Evolutionary conservation across 75 land plant genomes (phyloP), one percentile per base, ranked within the genome.

Genomic region (Pinus tabuliformis): DNA sequence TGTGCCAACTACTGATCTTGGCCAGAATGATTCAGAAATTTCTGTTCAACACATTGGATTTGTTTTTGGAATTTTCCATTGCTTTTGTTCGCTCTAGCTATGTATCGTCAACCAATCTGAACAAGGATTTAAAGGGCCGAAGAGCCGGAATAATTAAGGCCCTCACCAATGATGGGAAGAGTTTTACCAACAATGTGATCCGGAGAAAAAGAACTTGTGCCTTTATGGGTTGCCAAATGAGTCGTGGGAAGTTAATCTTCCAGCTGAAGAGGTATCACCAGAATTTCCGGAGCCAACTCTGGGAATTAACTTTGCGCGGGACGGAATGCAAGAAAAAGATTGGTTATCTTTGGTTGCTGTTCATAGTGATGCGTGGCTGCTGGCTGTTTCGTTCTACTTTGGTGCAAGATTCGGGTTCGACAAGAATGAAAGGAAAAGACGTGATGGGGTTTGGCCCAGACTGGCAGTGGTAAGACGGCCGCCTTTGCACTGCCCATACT

Each of bases 401-500:
- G 91, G 91, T n/a, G 87, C 91, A 22, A 82, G 90, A 36, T 82
- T 88, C 74, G 89, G 85, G 7, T 85, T 88, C 70, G 89, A 87
- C 63, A 88, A 83, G 73, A 81, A 77, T 36, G 83, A 83, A 33
- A 88, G 90, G 90, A 4, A 73, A 79, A 49, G 95, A 94, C 57
- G 99, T 96, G 2, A 76, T 97, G n/a, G 60, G 99, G 99, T 4
- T 28, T 97, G 33, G 99, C 99, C 11, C 92, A 97, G 81, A 97
- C 99, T 18, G 99, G 99, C 0, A 87, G 90, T 62, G 99, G 98
- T 0, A 97, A 97, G 75, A 97, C 98, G 4, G 99, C 99, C 11
- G 99, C 99, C 4, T 97, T 97, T 76, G 99, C 99, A 4, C 83
- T 97, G 6, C 99, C 99, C 12, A 97, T 97, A 11, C 83, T 97